Evolutionary conservation across 768 basidiomycete genomes (phyloP).

Genomic region (Panaeolus papilionaceus): DNA sequence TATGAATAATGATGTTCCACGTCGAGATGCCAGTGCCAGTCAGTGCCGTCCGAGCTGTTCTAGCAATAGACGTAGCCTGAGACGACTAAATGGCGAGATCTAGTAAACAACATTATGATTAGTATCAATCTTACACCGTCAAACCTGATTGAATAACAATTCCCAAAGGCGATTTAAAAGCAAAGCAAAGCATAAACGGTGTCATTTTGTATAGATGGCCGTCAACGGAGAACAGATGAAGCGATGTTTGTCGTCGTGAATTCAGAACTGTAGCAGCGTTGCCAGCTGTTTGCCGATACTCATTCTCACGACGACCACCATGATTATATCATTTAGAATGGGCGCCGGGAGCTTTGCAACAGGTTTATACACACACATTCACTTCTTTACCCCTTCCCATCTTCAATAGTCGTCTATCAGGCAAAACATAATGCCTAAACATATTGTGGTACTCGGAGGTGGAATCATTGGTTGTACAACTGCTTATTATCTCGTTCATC

Average conservation of each 20-base stretch:
- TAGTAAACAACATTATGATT: not conserved
- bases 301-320: not conserved
- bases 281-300: not conserved
- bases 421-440: constrained; percentile 12
- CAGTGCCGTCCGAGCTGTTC: constrained; percentile 1
- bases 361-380: not conserved
- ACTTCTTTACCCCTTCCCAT: not conserved
- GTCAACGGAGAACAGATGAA: constrained; percentile 9
- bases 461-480: constrained; percentile 88
- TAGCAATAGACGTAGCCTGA: not conserved
- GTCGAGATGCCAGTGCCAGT: constrained; percentile 8
- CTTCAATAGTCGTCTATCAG: not conserved
- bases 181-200: constrained; percentile 3
- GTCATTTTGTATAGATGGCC: constrained; percentile 9
- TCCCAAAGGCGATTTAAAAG: constrained; percentile 13
- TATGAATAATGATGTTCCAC: constrained; percentile 13
- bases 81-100: not conserved
- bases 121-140: not conserved
- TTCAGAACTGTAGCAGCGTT: not conserved
- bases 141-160: constrained; percentile 7
- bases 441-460: constrained; percentile 82
- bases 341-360: too few relatives aligned
- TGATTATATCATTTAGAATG: too few relatives aligned
- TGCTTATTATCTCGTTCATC: constrained; percentile 78
- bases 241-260: constrained; percentile 10